A percentile compares a stretch with the other conserved stretches of the same genome.
Conservation (phyloP, 2,329 filamentous ascomycete genomes). For the Verticillium klebahnii region DNA sequence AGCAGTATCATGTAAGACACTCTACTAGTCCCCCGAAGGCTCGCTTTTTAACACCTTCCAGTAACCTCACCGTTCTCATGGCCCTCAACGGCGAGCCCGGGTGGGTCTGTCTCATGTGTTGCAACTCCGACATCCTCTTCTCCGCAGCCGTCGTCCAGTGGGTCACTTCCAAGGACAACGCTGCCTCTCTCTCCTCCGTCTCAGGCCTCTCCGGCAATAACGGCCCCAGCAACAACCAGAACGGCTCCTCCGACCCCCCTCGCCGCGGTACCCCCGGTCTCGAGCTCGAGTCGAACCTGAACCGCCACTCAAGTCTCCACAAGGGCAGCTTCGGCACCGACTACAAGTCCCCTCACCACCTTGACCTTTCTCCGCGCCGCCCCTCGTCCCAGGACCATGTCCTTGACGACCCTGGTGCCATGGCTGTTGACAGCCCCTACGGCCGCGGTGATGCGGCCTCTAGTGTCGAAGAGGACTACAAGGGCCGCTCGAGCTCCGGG, state of each 20-base stretch:
- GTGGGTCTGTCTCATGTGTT: conserved; percentile 63
- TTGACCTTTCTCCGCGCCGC: conserved; percentile 7
- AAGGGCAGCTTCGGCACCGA: conserved; percentile 1
- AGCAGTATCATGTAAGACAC: conserved; percentile 51
- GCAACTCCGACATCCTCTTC: conserved; percentile 59
- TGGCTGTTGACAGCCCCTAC: conserved; percentile 11
- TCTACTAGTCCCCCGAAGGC: background rate
- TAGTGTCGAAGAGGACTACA: background rate
- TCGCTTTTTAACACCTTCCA: conserved; percentile 17
- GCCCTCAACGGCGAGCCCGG: conserved; percentile 56
- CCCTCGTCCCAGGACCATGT: conserved; percentile 18
- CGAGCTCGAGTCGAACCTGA: background rate
- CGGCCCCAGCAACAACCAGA: conserved; percentile 10
- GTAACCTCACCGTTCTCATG: conserved; percentile 56
- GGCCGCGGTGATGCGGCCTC: background rate
- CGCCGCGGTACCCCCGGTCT: conserved; percentile 4
- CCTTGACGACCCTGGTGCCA: conserved; percentile 16
- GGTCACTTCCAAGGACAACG: conserved; percentile 45
- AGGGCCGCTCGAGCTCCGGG: background rate
- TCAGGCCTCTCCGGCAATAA: background rate
- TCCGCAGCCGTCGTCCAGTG: conserved; percentile 58
- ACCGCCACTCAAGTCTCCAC: background rate
- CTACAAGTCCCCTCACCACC: background rate
- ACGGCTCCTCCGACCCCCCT: conserved; percentile 1
- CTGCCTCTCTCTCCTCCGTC: conserved; percentile 19